These are phyloP conservation scores for Amphirosellinia nigrospora DNA, from an alignment of 495 filamentous ascomycete genomes.

Conservation along the genomic window DNA sequence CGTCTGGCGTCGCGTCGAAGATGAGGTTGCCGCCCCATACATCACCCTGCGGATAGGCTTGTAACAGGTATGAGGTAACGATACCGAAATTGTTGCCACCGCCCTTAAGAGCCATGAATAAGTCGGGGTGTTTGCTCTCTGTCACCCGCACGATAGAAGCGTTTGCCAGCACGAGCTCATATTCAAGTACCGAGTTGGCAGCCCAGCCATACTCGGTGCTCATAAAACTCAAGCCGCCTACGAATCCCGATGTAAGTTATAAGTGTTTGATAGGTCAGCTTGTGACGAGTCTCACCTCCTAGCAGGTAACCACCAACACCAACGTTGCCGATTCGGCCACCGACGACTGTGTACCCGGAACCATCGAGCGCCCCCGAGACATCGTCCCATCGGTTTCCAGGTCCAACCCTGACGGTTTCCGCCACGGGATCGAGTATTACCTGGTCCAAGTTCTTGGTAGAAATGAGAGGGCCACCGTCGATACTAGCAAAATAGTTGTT, in stretches of 20 bases:
- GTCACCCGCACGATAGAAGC: constrained; percentile 58
- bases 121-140: constrained; percentile 44
- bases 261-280: not conserved
- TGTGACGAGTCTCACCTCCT: constrained; percentile 34
- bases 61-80: constrained; percentile 55
- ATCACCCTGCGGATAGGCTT: constrained; percentile 54
- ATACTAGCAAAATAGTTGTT: constrained; percentile 61
- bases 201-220: constrained; percentile 64
- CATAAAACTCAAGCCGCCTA: constrained; percentile 55
- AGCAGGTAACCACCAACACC: constrained; percentile 53
- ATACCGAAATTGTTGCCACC: constrained; percentile 59
- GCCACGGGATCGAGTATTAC: constrained; percentile 52
- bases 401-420: constrained; percentile 52
- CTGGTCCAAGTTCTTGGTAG: constrained; percentile 52
- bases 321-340: constrained; percentile 56
- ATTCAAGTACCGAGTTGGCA: constrained; percentile 59
- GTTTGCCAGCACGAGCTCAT: constrained; percentile 63
- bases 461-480: constrained; percentile 59
- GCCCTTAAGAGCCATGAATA: constrained; percentile 53
- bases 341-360: constrained; percentile 53
- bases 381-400: constrained; percentile 58
- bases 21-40: constrained; percentile 63
- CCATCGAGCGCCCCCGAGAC: constrained; percentile 56
- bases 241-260: constrained; percentile 28
- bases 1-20: constrained; percentile 48